Evolutionary conservation across 2,329 filamentous ascomycete species (phyloP).

Genomic region (Ilyonectria robusta): DNA sequence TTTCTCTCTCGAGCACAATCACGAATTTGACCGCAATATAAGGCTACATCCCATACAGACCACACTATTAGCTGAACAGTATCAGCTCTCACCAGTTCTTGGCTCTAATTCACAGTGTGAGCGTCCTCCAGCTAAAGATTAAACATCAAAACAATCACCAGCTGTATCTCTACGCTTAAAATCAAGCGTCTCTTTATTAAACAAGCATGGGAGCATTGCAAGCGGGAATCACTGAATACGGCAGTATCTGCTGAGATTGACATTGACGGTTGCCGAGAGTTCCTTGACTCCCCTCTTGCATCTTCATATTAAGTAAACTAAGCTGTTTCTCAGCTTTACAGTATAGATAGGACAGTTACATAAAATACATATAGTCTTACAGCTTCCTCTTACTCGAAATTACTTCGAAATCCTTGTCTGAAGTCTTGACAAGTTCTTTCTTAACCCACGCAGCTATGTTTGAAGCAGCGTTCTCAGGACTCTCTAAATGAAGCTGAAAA

Average conservation of each 20-base stretch:
- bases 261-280: background rate
- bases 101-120: too few relatives aligned
- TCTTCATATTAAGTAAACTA: constrained; percentile 2
- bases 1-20: too few relatives aligned
- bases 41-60: too few relatives aligned
- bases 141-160: too few relatives aligned
- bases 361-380: constrained; percentile 26
- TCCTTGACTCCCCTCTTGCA: background rate
- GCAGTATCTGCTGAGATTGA: background rate
- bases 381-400: constrained; percentile 31
- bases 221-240: background rate
- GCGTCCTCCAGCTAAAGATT: too few relatives aligned
- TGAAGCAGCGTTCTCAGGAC: constrained; percentile 53
- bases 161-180: too few relatives aligned
- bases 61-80: too few relatives aligned
- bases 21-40: too few relatives aligned
- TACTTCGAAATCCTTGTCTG: constrained; percentile 52
- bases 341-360: background rate
- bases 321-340: background rate
- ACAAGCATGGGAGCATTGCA: background rate
- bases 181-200: too few relatives aligned
- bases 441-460: constrained; percentile 55
- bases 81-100: too few relatives aligned
- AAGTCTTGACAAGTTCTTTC: constrained; percentile 49
- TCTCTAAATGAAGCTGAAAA: constrained; percentile 60